Conservation (phyloP, 202 grass and related monocot genomes). For the Setaria italica region DNA sequence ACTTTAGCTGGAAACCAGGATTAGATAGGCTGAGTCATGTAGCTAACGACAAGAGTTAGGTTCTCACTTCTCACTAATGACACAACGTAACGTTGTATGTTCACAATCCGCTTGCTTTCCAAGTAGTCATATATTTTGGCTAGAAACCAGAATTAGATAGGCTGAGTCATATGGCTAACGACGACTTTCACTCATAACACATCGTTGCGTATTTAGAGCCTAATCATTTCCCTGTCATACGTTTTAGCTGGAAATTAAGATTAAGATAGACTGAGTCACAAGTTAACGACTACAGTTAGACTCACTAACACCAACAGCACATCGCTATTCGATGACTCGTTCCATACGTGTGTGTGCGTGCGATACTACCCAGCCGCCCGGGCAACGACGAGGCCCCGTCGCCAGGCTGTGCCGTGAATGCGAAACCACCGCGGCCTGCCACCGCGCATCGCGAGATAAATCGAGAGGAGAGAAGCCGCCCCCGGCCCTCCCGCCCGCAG, state of each 20-base stretch:
- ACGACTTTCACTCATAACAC: too few species aligned
- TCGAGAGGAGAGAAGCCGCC: not conserved
- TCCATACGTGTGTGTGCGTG: not conserved
- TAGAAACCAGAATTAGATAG: too few species aligned
- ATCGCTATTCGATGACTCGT: conserved; percentile 5
- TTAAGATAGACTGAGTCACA: not conserved
- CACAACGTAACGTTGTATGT: too few species aligned
- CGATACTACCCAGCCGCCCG: conserved; percentile 25
- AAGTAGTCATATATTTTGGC: not conserved
- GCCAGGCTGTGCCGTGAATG: not conserved
- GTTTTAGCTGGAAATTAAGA: not conserved
- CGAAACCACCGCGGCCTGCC: not conserved
- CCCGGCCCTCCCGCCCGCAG: conserved; percentile 2
- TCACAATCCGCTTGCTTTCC: not conserved
- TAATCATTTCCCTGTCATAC: not conserved
- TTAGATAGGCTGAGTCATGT: not conserved
- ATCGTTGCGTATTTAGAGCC: too few species aligned
- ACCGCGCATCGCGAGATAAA: conserved; percentile 26
- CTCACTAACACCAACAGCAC: not conserved
- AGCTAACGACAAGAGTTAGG: not conserved
- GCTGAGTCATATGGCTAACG: too few species aligned
- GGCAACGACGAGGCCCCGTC: not conserved
- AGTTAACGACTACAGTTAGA: not conserved
- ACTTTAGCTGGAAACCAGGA: not conserved
- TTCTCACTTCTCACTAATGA: not conserved